Evolutionary conservation across 106 monocot species (phyloP), one percentile per base, ranked within the genome.

Genomic region (Iris macrosiphon): DNA sequence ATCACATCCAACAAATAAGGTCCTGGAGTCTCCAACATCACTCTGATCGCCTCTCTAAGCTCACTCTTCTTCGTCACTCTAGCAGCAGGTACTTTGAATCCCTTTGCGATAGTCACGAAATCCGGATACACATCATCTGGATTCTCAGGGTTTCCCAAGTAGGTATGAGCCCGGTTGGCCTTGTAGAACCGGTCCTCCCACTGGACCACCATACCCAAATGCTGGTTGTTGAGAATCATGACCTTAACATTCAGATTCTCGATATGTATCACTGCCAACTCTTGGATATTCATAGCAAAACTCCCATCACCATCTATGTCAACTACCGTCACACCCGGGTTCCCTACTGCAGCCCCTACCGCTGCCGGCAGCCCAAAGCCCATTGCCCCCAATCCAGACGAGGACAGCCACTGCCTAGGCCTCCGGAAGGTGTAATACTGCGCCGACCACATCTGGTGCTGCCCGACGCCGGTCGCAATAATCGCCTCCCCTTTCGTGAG

Each of bases 361-460:
- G 85, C 85, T n/a, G 94, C 94, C 12, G 94, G 94, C 14, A 94
- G 59, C 21, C 94, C 94, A 40, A 95, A 95, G 8, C 94, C 94
- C 94, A 95, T 95, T 0, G 94, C 88, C 0, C 94, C 94, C 28
- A 95, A 54, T 16, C 94, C 94, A 10, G 85, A 60, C 0, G 88
- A 88, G 12, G 94, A 70, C 23, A 95, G 68, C 94, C 94, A 89
- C 40, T 72, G 84, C 9, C 79, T 72, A 2, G 88, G 75, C 64
- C 67, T 59, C 53, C 68, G 76, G 52, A 82, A 85, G 5, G 49
- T 71, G 60, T 85, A 89, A 59, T 78, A 94, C 40, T 94, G 88
- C 7, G 93, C 88, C 3, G 93, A 78, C 93, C 93, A 94, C 93
- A 94, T 95, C 49, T 89, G 94, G 31, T 89, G 88, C 65, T 95